Base-by-base conservation (phyloP, 805 yeast species). In the Yarrowia deformans region DNA sequence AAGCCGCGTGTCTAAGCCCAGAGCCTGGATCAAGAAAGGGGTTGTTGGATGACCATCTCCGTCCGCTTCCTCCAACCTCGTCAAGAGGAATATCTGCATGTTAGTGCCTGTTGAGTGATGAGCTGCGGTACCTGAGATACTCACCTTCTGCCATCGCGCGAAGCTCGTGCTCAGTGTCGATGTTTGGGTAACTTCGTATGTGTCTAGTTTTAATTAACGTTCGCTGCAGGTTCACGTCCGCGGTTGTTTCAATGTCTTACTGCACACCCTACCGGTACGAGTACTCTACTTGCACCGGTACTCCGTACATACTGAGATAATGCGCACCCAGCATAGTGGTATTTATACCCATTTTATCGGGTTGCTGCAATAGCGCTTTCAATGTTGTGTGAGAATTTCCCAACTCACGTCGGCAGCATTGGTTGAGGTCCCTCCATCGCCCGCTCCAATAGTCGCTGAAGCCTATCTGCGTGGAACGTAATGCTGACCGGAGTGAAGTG, bases 21-120 rank as follows among this genome's bases (percentile, higher is more conserved):
- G 63, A 32, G 12, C 19, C 43, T 2, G 66, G 66, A 32, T 60
- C 66, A 8, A 60, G 66, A 45, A 60, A 60, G 52, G 66, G 66
- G 66, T 60, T 45, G 19, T 43, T 60, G 32, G 66, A 60, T n/a
- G 66, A 60, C 50, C 52, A 60, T 14, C 66, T 32, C 18, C 66
- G 29, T 34, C 52, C 52, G 10, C 66, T 23, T 42, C 52, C 52
- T 43, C 29, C 48, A 23, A 60, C 52, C 18, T 60, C 66, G 10
- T 60, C 52, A 9, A 60, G 52, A 46, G 66, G 68, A 7, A 54
- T 56, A 13, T 58, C 69, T 40, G 50, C 45, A 37, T 16, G 52
- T 35, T 32, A 56, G 67, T 45, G 19, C 14, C 3, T 32, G 54
- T n/a, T n/a, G 54, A 49, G 9, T 23, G 7, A 14, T 14, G 6